Evolutionary conservation across 2,329 filamentous ascomycete genomes (phyloP).

Genomic region (Mycosphaerelloides madeirae): DNA sequence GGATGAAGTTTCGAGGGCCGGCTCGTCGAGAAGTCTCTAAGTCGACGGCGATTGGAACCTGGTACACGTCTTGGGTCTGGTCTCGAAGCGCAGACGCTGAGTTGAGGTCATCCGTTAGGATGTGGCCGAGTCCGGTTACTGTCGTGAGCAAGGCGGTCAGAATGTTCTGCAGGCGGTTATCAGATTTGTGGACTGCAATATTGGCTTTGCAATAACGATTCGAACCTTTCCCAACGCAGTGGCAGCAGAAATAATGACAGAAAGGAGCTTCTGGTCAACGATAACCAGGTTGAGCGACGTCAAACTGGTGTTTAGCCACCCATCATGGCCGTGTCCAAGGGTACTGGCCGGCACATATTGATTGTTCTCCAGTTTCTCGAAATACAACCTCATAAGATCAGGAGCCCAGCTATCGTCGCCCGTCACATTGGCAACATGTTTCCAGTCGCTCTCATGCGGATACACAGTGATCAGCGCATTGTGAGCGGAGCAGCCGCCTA

Average conservation of each 20-base stretch:
- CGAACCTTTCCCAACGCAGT: slow-evolving; percentile 48
- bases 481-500: slow-evolving; percentile 55
- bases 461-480: slow-evolving; percentile 58
- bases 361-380: slow-evolving; percentile 51
- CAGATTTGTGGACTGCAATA: slow-evolving; percentile 26
- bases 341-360: slow-evolving; percentile 40
- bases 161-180: slow-evolving; percentile 35
- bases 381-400: slow-evolving; percentile 56
- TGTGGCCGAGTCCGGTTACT: slow-evolving; percentile 12
- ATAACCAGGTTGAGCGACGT: slow-evolving; percentile 50
- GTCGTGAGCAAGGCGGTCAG: slow-evolving; percentile 24
- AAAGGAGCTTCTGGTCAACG: slow-evolving; percentile 51
- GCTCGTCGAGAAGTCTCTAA: slow-evolving; percentile 36
- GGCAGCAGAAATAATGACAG: slow-evolving; percentile 49
- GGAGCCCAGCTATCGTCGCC: slow-evolving; percentile 57
- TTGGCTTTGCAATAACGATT: slow-evolving; percentile 39
- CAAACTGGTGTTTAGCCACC: slow-evolving; percentile 52
- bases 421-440: slow-evolving; percentile 54
- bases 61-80: slow-evolving; percentile 47
- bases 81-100: slow-evolving; percentile 45
- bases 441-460: slow-evolving; percentile 56
- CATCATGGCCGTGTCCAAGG: slow-evolving; percentile 53
- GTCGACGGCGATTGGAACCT: slow-evolving; percentile 49
- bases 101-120: slow-evolving; percentile 36
- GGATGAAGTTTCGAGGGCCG: slow-evolving; percentile 54